phyloP scores from a whole-genome alignment of 2,329 filamentous ascomycete genomes.

The Coniella vitis region DNA sequence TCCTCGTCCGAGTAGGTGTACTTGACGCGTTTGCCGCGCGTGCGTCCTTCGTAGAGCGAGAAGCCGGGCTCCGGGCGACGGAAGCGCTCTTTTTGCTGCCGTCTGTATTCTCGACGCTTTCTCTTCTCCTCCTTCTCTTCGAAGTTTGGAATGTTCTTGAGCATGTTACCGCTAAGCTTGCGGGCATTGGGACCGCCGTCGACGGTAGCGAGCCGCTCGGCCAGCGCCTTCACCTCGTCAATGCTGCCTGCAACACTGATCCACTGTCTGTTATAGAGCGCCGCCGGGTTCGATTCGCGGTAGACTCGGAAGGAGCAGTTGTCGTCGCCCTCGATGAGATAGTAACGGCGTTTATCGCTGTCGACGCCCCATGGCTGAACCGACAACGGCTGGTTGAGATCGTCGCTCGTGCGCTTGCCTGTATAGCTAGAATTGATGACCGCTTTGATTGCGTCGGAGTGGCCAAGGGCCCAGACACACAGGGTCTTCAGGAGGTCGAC shows the following conservation, averaged over 20 bases:
- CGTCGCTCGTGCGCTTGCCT: constrained; percentile 71
- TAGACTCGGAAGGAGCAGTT: constrained; percentile 94
- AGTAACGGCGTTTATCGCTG: constrained; percentile 87
- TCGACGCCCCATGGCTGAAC: constrained; percentile 76
- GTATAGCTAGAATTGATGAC: constrained; percentile 88
- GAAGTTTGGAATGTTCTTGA: constrained; percentile 76
- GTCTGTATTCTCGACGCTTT: constrained; percentile 83
- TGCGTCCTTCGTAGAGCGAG: constrained; percentile 92
- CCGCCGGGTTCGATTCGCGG: constrained; percentile 79
- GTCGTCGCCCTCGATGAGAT: constrained; percentile 85
- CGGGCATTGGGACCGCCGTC: constrained; percentile 79
- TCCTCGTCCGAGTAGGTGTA: constrained; percentile 95
- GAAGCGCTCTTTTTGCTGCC: constrained; percentile 80
- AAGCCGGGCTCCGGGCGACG: constrained; percentile 81
- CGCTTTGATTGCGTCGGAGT: constrained; percentile 73
- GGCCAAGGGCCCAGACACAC: constrained; percentile 81
- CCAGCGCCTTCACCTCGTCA: constrained; percentile 71
- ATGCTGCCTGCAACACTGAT: constrained; percentile 88
- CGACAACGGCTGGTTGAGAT: constrained; percentile 74
- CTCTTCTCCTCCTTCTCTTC: constrained; percentile 96
- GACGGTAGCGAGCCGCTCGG: constrained; percentile 65
- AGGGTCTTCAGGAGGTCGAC: constrained; percentile 79
- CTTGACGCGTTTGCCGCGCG: constrained; percentile 89
- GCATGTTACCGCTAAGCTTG: constrained; percentile 70
- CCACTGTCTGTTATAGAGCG: constrained; percentile 68